Evolutionary conservation across 2,329 filamentous ascomycete genomes (phyloP), one percentile per base, ranked within the genome.

Genomic region (Xylariaceae sp.): DNA sequence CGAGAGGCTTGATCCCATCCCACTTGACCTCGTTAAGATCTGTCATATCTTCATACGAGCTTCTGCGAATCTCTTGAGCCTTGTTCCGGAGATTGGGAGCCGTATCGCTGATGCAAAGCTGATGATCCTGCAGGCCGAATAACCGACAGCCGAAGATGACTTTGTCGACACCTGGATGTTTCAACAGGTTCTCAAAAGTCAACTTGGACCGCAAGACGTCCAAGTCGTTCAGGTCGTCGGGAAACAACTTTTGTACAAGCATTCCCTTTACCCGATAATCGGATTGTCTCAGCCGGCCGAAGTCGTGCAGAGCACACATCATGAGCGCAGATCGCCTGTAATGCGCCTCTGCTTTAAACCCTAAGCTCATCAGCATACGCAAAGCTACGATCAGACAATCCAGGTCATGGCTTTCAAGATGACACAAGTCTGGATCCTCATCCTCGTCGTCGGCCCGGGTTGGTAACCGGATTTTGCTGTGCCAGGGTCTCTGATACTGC

Each of bases 371-470:
- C 4, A 31, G 9, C 29, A n/a, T 28, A n/a, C 48, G 26, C 2
- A 52, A 0, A 9, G 43, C 3, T 3, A 44, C 16, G n/a, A 52
- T 24, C 9, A 52, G n/a, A 21, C 37, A 43, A 36, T 52, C 48
- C 3, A 52, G n/a, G 43, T 52, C 48, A 6, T 52, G 21, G 11
- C 48, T 36, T 19, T 52, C 48, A n/a, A 52, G 29, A 21, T 52
- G 39, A 6, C 5, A 34, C 14, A 44, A 36, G 6, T 28, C 23
- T 6, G 4, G 3, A 2, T 17, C 37, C 17, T 12, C 8, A n/a
- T 3, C 9, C 7, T n/a, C n/a, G n/a, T 14, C 1, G 4, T 52
- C 29, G 6, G n/a, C 28, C 21, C 26, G 19, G 6, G 28, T 19
- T 1, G 48, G 39, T 6, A 52, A 16, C 41, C 28, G 19, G 6